A percentile compares a stretch with the other conserved stretches of the same genome.
Evolutionary conservation across 495 filamentous ascomycete genomes (phyloP).

Genomic region (Podospora pseudocomata): DNA sequence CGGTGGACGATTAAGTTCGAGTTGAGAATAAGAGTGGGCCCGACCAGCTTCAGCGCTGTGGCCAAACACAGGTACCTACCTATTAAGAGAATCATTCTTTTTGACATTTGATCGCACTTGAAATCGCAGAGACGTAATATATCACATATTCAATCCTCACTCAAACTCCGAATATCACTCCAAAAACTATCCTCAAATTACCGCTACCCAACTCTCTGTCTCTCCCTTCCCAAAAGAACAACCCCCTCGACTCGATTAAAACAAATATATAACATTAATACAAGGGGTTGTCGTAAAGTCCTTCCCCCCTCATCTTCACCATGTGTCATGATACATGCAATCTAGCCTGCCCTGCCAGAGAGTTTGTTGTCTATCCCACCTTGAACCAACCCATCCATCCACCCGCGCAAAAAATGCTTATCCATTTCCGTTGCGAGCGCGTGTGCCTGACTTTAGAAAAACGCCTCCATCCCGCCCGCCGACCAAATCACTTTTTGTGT

Average conservation of each 20-base stretch:
- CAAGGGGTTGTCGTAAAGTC: constrained; percentile 22
- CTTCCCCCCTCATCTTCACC: constrained; percentile 17
- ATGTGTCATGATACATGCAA: not conserved
- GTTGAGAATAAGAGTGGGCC: not conserved
- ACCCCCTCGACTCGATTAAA: not conserved
- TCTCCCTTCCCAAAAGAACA: not conserved
- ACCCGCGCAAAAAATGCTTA: not conserved
- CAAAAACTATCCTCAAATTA: not conserved
- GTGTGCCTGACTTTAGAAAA: not conserved
- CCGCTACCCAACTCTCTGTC: not conserved
- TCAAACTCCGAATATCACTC: not conserved
- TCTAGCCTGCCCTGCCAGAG: not conserved
- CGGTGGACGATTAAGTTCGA: not conserved
- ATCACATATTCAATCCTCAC: not conserved
- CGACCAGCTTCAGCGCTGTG: not conserved
- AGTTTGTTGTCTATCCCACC: not conserved
- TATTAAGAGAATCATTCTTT: no score
- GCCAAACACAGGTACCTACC: no score
- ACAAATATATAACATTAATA: constrained; percentile 13
- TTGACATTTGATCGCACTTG: no score
- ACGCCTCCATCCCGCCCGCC: not conserved
- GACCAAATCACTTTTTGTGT: not conserved
- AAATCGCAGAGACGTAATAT: no score
- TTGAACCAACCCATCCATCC: not conserved
- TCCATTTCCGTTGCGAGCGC: not conserved